Conservation (phyloP, 352 stramenopile species). For the Phytopythium oedochilum region DNA sequence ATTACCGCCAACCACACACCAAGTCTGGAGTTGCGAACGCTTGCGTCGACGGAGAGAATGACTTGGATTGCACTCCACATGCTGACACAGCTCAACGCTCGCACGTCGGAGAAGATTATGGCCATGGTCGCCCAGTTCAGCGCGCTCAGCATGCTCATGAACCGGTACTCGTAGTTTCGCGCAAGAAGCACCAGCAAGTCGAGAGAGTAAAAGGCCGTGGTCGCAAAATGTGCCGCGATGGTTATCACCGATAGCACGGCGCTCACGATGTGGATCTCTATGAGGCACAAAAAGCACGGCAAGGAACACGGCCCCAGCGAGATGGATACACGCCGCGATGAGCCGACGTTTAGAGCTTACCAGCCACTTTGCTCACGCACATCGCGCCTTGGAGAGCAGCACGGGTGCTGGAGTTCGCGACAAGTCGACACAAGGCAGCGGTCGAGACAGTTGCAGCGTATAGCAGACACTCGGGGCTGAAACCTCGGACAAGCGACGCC, state of each 20-base stretch:
- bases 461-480: too few relatives aligned
- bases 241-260: background rate
- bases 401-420: background rate
- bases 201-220: background rate
- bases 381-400: background rate
- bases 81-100: background rate
- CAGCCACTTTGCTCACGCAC: background rate
- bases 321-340: background rate
- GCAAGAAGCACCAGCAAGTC: conserved; percentile 13
- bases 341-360: background rate
- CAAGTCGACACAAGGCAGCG: background rate
- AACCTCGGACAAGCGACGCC: too few relatives aligned
- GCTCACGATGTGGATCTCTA: background rate
- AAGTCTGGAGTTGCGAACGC: background rate
- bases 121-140: background rate
- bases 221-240: background rate
- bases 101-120: background rate
- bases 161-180: conserved; percentile 27
- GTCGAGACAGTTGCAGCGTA: background rate
- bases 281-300: background rate
- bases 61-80: background rate
- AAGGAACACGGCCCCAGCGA: background rate
- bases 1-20: too few relatives aligned
- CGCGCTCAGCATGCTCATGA: conserved; percentile 21
- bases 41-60: background rate